A percentile compares a stretch with the other conserved stretches of the same genome.
Conservation (phyloP, 163 green algal genomes). For the Coccomyxa subellipsoidea region DNA sequence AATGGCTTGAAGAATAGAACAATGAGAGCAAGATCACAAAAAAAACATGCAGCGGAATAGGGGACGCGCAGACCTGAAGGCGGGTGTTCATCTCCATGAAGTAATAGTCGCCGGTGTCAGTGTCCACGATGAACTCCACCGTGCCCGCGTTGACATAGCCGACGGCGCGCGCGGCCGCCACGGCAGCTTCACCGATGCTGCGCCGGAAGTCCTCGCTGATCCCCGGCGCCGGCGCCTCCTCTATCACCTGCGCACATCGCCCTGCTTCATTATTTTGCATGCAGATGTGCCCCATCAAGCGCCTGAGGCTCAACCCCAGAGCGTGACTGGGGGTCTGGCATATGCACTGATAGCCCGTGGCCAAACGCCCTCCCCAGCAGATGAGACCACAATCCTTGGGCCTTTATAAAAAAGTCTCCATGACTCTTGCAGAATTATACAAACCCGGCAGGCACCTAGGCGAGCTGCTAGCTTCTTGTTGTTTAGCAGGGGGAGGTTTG, state of each 20-base stretch:
- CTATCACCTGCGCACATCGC: conserved; percentile 61
- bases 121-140: conserved; percentile 92
- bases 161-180: conserved; percentile 70
- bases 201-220: conserved; percentile 45
- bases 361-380: too few species aligned
- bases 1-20: too few species aligned
- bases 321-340: too few species aligned
- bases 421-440: too few species aligned
- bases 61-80: conserved; percentile 50
- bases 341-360: too few species aligned
- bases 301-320: too few species aligned
- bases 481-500: too few species aligned
- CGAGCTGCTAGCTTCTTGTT: too few species aligned
- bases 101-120: conserved; percentile 67
- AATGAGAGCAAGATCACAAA: neutral
- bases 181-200: conserved; percentile 58
- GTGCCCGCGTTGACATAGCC: conserved; percentile 83
- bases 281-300: neutral
- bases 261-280: too few species aligned
- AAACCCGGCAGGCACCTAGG: too few species aligned
- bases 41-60: neutral
- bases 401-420: too few species aligned
- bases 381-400: too few species aligned
- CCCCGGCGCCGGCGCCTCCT: conserved; percentile 64
- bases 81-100: conserved; percentile 94